Conservation (phyloP, 495 filamentous ascomycete species). For the Cryomyces antarcticus region DNA sequence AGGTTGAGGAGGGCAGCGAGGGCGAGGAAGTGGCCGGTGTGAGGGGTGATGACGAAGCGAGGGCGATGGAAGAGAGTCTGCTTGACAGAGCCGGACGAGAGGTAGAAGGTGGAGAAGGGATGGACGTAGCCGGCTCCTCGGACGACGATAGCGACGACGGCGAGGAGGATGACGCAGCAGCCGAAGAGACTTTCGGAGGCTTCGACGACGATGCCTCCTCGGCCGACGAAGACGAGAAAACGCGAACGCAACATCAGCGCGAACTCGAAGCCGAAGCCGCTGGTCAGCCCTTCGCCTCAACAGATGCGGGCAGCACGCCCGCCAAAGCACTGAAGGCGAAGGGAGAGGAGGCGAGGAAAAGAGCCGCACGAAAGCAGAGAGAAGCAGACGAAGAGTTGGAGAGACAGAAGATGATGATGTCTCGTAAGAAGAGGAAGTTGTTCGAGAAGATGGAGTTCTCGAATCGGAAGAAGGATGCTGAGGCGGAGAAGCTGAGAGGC, state of each 20-base stretch:
- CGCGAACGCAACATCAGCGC: slow-evolving; percentile 46
- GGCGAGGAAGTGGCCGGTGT: slow-evolving; percentile 15
- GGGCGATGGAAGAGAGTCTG: slow-evolving; percentile 14
- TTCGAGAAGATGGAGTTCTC: slow-evolving; percentile 24
- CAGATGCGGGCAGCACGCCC: neutral
- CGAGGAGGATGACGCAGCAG: slow-evolving; percentile 19
- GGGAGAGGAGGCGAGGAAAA: slow-evolving; percentile 10
- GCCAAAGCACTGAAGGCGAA: slow-evolving; percentile 8
- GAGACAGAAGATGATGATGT: slow-evolving; percentile 24
- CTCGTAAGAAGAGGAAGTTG: slow-evolving; percentile 21
- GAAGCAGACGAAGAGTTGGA: slow-evolving; percentile 22
- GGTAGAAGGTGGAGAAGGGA: slow-evolving; percentile 29
- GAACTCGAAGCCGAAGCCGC: slow-evolving; percentile 82
- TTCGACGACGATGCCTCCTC: slow-evolving; percentile 31
- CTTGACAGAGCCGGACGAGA: slow-evolving; percentile 22
- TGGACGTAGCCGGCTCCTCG: slow-evolving; percentile 32
- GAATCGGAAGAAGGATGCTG: slow-evolving; percentile 20
- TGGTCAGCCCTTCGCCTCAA: slow-evolving; percentile 28
- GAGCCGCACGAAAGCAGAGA: slow-evolving; percentile 13
- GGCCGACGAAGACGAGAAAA: slow-evolving; percentile 25
- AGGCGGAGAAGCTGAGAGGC: slow-evolving; percentile 39
- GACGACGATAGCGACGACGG: slow-evolving; percentile 29
- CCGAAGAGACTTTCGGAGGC: slow-evolving; percentile 16
- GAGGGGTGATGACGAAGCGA: slow-evolving; percentile 18
- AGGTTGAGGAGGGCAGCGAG: slow-evolving; percentile 25